Base-by-base conservation (phyloP, 2,329 filamentous ascomycete genomes). In the Ceratocystis variospora region DNA sequence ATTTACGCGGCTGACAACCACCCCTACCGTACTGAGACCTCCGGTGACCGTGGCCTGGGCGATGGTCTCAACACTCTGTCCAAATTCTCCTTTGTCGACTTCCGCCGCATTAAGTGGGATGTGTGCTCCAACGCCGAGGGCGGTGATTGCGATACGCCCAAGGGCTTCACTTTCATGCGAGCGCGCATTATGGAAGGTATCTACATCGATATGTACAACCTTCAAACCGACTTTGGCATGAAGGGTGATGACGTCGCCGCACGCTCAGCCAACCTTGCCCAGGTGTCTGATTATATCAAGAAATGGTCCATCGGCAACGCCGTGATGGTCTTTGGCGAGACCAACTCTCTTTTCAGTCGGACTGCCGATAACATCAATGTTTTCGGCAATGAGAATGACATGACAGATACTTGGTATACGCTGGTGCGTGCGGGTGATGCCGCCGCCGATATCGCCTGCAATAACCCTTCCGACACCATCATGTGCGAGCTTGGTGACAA, bases 131-230 rank as follows among this genome's bases (percentile, higher is more conserved):
- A 82, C 71, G 78, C 79, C 44, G 82, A 80, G 0, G 79, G 78
- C 0, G 71, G 73, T 0, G 86, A 88, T 72, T 88, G 86, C 72
- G 75, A 87, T 69, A 87, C 85, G 0, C 86, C 84, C 25, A 88
- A 88, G 73, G 86, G 86, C 15, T 87, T 87, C 73, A 87, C 84
- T 0, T 83, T 84, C 62, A 87, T 88, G 84, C 80, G 84, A 12
- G 73, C 80, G 50, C 74, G 77, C 22, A 70, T 87, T 15, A 78
- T 77, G 6, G 64, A 64, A 64, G 64, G 64, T 8, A 78, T 83
- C 7, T 85, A 81, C 68, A 73, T 86, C 25, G 85, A 88, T 72
- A 76, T 82, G 6, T 87, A 87, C 76, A 88, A 88, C 72, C 71
- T 88, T 5, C 86, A 88, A 72, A 76, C 84, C 0, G 86, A 88